Conservation (phyloP, 768 basidiomycete species). For the Rhodotorula kratochvilovae region DNA sequence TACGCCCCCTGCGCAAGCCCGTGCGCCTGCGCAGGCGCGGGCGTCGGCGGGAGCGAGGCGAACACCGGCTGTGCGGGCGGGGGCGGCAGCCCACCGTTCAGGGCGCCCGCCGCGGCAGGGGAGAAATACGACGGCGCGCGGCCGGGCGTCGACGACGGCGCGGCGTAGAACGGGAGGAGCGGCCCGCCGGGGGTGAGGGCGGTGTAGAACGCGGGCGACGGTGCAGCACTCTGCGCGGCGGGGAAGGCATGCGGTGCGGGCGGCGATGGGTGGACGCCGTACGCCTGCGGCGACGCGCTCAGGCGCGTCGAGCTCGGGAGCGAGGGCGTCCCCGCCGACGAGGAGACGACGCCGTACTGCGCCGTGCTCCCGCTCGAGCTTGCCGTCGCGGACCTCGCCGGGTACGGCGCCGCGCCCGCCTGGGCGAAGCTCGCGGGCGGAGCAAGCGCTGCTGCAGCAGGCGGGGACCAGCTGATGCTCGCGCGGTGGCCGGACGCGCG, state of each 20-base stretch:
- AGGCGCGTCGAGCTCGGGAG: neutral
- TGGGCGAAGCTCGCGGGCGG: neutral
- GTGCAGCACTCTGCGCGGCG: neutral
- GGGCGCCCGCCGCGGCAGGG: neutral
- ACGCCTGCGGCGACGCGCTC: no score
- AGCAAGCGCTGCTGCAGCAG: neutral
- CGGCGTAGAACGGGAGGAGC: neutral
- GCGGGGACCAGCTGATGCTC: neutral
- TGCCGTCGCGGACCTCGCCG: neutral
- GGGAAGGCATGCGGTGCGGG: no score
- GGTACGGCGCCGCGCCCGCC: neutral
- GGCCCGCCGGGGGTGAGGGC: neutral
- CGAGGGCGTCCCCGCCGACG: neutral
- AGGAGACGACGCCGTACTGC: neutral
- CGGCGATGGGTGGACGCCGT: no score
- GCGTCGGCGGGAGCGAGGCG: no score
- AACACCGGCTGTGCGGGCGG: neutral
- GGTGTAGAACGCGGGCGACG: conserved; percentile 3
- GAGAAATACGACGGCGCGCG: neutral
- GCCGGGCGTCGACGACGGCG: neutral
- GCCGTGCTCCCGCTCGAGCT: neutral
- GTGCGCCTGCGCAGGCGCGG: neutral
- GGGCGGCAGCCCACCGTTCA: neutral
- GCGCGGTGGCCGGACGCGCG: neutral
- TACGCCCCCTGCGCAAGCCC: neutral